Evolutionary conservation across 768 basidiomycete genomes (phyloP).

Genomic region (Leccinum variicolor): DNA sequence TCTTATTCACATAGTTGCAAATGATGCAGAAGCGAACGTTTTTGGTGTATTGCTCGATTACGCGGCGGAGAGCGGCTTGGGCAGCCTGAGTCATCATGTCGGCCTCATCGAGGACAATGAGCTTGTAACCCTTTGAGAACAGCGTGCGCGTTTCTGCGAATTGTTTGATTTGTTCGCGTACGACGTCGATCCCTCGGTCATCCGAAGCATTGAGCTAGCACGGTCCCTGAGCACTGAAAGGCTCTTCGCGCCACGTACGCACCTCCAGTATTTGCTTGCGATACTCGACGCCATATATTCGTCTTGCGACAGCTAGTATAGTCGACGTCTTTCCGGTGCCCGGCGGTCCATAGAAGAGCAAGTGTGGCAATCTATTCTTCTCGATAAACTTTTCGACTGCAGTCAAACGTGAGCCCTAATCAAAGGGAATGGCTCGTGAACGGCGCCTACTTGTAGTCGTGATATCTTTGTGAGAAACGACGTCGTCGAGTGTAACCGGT

Average conservation of each 20-base stretch:
- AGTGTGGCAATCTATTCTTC: constrained; percentile 89
- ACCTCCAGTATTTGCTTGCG: constrained; percentile 95
- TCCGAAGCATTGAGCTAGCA: constrained; percentile 93
- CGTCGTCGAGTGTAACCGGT: constrained; percentile 86
- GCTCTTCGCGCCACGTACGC: constrained; percentile 10
- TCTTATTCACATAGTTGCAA: constrained; percentile 99
- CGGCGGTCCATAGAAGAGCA: constrained; percentile 96
- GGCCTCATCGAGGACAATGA: constrained; percentile 98
- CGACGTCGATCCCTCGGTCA: constrained; percentile 97
- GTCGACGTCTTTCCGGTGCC: constrained; percentile 99
- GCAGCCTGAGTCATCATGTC: constrained; percentile 99
- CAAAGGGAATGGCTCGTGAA: neutral
- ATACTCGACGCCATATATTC: constrained; percentile 86
- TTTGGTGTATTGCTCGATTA: constrained; percentile 98
- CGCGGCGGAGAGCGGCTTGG: constrained; percentile 92
- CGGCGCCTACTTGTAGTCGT: constrained; percentile 73
- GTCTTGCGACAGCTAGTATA: constrained; percentile 90
- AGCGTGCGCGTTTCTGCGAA: constrained; percentile 95
- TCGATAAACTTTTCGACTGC: constrained; percentile 96
- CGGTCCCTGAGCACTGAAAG: constrained; percentile 1
- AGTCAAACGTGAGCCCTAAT: constrained; percentile 4
- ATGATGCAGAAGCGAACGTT: constrained; percentile 99
- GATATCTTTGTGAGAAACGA: constrained; percentile 96
- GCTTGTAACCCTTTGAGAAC: constrained; percentile 90
- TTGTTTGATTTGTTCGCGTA: constrained; percentile 97